Conservation (phyloP, 305 asterid species). For the Rubia peregrina region DNA sequence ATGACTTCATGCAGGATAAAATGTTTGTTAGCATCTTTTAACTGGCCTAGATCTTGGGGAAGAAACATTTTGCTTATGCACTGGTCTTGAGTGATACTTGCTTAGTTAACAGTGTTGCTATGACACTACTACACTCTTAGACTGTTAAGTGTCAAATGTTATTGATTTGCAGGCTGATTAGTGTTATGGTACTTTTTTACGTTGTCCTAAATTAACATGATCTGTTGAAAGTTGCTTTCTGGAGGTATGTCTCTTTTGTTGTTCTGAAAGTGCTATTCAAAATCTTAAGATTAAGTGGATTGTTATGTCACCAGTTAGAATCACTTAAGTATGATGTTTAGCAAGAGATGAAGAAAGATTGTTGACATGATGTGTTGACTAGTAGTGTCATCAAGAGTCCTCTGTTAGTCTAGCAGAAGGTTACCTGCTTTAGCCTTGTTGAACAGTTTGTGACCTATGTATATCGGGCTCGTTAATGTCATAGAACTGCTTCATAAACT, state of each 20-base stretch:
- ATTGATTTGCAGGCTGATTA: background rate
- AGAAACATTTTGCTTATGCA: background rate
- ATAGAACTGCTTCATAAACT: slow-evolving; percentile 5
- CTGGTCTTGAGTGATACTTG: background rate
- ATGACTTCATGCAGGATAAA: background rate
- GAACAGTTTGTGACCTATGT: background rate
- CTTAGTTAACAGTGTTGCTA: background rate
- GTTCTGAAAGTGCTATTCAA: background rate
- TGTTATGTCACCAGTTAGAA: background rate
- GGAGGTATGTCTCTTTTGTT: background rate
- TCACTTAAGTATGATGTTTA: background rate
- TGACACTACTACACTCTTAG: background rate
- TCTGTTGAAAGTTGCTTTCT: background rate
- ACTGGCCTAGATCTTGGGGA: background rate
- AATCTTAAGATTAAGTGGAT: too few species aligned
- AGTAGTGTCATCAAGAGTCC: background rate
- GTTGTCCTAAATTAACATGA: background rate
- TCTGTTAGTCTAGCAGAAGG: background rate
- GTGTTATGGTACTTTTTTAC: background rate
- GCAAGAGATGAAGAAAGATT: background rate
- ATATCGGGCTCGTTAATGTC: background rate
- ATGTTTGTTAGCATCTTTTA: background rate
- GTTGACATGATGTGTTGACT: background rate
- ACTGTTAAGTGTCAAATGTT: background rate
- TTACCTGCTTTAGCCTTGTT: slow-evolving; percentile 1